Evolutionary conservation across 768 basidiomycete species (phyloP).

Genomic region (Lactifluus hygrophoroides): DNA sequence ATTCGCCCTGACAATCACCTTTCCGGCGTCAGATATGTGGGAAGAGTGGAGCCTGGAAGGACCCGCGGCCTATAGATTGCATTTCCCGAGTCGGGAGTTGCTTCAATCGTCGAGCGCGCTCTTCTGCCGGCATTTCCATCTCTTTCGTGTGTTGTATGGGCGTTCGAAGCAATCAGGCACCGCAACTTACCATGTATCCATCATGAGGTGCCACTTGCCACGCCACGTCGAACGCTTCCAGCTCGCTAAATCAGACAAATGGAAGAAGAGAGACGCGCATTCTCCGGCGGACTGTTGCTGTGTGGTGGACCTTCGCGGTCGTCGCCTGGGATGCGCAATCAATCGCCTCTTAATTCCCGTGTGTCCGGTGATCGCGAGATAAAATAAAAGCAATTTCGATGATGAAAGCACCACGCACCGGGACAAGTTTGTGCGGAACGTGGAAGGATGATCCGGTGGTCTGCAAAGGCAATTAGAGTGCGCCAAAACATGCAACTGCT

Average conservation of each 20-base stretch:
- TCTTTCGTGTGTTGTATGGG: not conserved
- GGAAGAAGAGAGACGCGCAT: not conserved
- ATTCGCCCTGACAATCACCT: too few relatives aligned
- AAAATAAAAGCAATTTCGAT: not conserved
- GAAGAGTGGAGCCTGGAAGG: too few relatives aligned
- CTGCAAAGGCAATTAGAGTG: not conserved
- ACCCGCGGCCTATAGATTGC: not conserved
- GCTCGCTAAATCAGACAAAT: not conserved
- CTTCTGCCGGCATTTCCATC: not conserved
- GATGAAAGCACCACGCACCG: not conserved
- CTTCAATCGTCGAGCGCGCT: not conserved
- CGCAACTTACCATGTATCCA: not conserved
- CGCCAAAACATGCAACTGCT: not conserved
- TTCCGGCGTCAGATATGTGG: too few relatives aligned
- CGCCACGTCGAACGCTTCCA: not conserved
- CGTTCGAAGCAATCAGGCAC: conserved; percentile 1
- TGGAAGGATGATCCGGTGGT: not conserved
- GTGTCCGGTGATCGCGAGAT: conserved; percentile 2
- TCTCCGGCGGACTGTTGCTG: not conserved
- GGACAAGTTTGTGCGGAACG: not conserved
- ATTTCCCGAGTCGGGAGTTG: not conserved
- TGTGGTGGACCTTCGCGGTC: not conserved
- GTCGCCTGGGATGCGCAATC: not conserved
- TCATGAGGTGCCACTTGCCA: not conserved
- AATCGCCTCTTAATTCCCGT: not conserved